Evolutionary conservation across 2,329 filamentous ascomycete genomes (phyloP).

Genomic region (Xylariaceae sp.): DNA sequence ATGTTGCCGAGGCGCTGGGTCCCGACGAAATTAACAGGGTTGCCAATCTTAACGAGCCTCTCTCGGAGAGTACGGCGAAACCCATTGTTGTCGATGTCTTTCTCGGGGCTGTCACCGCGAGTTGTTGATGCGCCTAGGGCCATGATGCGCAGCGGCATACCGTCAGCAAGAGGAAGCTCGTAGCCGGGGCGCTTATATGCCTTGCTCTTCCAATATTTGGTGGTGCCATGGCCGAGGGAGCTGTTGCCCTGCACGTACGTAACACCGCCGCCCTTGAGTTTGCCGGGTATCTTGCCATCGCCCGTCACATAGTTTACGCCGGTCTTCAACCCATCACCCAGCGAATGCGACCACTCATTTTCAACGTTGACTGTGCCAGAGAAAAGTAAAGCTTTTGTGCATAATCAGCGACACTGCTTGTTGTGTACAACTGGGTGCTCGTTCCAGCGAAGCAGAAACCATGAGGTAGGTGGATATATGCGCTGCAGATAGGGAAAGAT

Average conservation of each 20-base stretch:
- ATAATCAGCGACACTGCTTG: conserved; percentile 14
- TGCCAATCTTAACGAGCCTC: conserved; percentile 40
- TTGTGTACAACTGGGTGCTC: background rate
- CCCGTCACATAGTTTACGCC: conserved; percentile 34
- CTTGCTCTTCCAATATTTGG: conserved; percentile 37
- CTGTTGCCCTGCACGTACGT: conserved; percentile 38
- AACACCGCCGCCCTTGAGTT: conserved; percentile 27
- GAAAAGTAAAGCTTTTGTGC: conserved; percentile 34
- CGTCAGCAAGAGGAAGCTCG: conserved; percentile 40
- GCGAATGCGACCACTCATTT: conserved; percentile 38
- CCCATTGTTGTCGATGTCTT: conserved; percentile 41
- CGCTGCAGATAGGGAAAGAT: background rate
- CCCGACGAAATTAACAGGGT: conserved; percentile 44
- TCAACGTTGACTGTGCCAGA: conserved; percentile 36
- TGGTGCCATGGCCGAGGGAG: conserved; percentile 31
- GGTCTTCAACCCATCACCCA: conserved; percentile 37
- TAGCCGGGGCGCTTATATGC: conserved; percentile 39
- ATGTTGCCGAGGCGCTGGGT: conserved; percentile 43
- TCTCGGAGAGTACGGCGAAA: conserved; percentile 44
- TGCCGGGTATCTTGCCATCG: conserved; percentile 17
- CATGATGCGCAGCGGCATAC: conserved; percentile 43
- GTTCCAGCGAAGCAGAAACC: background rate
- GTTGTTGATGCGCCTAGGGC: conserved; percentile 43
- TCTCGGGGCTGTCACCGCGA: conserved; percentile 41
- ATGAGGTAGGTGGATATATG: background rate